Evolutionary conservation across 345 rosid species (phyloP), one percentile per base, ranked within the genome.

Genomic region (Eucalyptus pumila): DNA sequence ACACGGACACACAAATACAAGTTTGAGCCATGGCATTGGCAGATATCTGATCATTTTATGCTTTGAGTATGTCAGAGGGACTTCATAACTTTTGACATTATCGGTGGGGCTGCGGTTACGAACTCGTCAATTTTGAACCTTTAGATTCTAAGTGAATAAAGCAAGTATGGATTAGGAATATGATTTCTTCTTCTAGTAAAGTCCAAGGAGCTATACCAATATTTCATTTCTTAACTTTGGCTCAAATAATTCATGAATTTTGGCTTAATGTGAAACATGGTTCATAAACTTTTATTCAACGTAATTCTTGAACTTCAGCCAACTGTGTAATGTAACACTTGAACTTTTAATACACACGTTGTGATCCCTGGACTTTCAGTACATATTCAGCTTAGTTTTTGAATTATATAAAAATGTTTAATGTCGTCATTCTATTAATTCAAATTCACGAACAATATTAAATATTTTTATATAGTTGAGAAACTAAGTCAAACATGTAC

Each of bases 41-140:
- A 40, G 9, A 76, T 76, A 76, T 21, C 9, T 19, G 6, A 21
- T 27, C 7, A 9, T 26, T 40, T 37, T 11, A 21, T 37, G 83
- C 27, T 76, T 37, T 11, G 4, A 76, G 83, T 14, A 76, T 1
- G 27, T 19, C 9, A 76, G 45, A 40, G 47, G 24, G 16, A 21
- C 14, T 76, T 76, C 47, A 15, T 40, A 21, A 37, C 47, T 76
- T 76, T 76, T 37, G 27, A 76, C 27, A 11, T 34, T 65, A 14
- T 65, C 3, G 0, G 2, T 10, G 8, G 80, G 24, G 4, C 2
- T 17, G 1, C 2, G 9, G 1, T 37, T 21, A 6, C 2, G 1
- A 1, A 42, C 47, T 6, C 15, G 0, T 37, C 30, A 21, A 76
- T 76, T 76, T 76, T 40, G 2, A 4, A 21, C 9, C 1, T 19